Conservation (phyloP, 192 early-diverging fungal species). For the Coemansia sp. region DNA sequence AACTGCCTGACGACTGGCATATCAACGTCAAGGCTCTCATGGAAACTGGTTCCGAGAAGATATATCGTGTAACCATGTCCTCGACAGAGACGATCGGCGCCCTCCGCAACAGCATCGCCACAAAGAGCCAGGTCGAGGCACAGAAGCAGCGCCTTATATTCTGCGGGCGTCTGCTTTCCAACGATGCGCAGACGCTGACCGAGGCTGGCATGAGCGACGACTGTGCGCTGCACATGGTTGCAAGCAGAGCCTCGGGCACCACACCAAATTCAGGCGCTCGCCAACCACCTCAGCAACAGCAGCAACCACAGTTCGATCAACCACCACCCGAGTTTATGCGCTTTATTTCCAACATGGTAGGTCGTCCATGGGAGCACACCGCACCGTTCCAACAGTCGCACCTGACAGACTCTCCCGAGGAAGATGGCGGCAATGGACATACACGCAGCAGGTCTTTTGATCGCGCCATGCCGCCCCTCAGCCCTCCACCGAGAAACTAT, state of each 20-base stretch:
- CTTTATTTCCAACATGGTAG: background rate
- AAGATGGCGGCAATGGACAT: background rate
- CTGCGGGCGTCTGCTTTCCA: conserved; percentile 38
- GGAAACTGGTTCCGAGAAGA: conserved; percentile 35
- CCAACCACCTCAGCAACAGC: conserved; percentile 7
- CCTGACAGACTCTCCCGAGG: background rate
- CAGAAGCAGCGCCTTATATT: conserved; percentile 50
- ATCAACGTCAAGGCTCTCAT: conserved; percentile 46
- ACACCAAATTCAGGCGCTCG: background rate
- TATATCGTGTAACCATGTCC: conserved; percentile 19
- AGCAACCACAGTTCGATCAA: background rate
- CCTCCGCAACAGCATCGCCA: conserved; percentile 33
- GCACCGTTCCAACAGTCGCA: background rate
- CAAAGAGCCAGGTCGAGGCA: conserved; percentile 36
- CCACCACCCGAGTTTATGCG: background rate
- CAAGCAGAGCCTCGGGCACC: conserved; percentile 10
- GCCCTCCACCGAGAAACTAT: background rate
- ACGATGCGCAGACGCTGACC: conserved; percentile 30
- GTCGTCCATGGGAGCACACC: background rate
- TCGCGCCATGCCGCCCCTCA: background rate
- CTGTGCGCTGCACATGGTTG: conserved; percentile 50
- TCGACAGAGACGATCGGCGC: conserved; percentile 36
- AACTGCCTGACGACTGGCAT: conserved; percentile 26
- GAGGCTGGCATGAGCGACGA: conserved; percentile 38
- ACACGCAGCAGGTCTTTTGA: background rate